A percentile compares a stretch with the other conserved stretches of the same genome.
Conservation (phyloP, 2,329 filamentous ascomycete species). For the Botrytis hyacinthi region DNA sequence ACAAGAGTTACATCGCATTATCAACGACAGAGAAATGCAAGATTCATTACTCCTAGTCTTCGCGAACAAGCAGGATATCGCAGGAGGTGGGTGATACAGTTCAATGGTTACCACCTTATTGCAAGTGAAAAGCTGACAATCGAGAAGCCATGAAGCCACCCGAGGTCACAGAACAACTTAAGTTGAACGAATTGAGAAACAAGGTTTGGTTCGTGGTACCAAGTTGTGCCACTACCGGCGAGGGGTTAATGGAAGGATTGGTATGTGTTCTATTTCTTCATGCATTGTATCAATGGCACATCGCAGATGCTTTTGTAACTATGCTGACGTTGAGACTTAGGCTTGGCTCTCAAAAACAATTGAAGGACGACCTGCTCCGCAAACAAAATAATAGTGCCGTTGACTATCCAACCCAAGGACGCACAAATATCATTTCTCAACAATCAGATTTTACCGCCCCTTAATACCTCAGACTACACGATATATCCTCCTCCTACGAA, state of each 20-base stretch:
- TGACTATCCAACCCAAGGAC: not conserved
- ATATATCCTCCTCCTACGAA: conserved; percentile 3
- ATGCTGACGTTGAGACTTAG: conserved; percentile 37
- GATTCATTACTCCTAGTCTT: conserved; percentile 93
- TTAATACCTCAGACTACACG: not conserved
- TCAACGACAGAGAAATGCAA: conserved; percentile 97
- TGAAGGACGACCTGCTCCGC: conserved; percentile 52
- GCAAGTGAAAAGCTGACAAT: not conserved
- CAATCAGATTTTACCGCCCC: not conserved
- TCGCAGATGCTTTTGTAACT: not conserved
- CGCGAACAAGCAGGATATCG: conserved; percentile 97
- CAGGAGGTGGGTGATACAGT: conserved; percentile 58
- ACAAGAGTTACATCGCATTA: conserved; percentile 92
- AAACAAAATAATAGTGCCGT: conserved; percentile 17
- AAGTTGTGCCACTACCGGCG: conserved; percentile 77
- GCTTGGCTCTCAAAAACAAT: conserved; percentile 82
- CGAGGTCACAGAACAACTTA: conserved; percentile 74
- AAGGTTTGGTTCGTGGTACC: conserved; percentile 84
- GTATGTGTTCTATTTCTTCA: conserved; percentile 44
- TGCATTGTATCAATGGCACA: not conserved
- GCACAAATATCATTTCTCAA: not conserved
- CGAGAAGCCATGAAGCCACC: conserved; percentile 69
- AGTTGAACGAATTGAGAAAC: conserved; percentile 75
- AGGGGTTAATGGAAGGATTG: conserved; percentile 77
- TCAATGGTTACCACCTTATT: not conserved